These are phyloP conservation scores for Clarireedia monteithiana DNA, from an alignment of 2,329 filamentous ascomycete species.

Conservation along the genomic window DNA sequence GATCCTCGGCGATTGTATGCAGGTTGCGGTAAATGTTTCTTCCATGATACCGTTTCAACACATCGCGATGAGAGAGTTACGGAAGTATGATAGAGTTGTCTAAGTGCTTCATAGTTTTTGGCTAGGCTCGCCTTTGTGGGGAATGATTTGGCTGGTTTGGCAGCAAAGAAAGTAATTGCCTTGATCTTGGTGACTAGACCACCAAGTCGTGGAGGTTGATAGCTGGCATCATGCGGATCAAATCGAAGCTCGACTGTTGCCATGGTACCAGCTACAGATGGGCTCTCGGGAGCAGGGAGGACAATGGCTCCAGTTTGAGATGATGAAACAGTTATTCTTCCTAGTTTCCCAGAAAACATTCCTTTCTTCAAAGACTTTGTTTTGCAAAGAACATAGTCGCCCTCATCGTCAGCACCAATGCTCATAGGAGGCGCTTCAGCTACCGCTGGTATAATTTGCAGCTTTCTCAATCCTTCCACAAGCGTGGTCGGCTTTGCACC, in stretches of 20 bases:
- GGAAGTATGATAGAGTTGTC: conserved; percentile 21
- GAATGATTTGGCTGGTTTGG: conserved; percentile 16
- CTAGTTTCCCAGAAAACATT: conserved; percentile 29
- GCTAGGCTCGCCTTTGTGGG: conserved; percentile 16
- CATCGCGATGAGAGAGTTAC: conserved; percentile 26
- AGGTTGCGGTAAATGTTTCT: conserved; percentile 19
- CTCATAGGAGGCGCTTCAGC: conserved; percentile 26
- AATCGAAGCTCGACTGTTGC: conserved; percentile 27
- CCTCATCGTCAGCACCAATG: conserved; percentile 14
- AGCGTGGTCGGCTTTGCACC: conserved; percentile 20
- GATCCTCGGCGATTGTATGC: conserved; percentile 21
- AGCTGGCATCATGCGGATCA: conserved; percentile 22
- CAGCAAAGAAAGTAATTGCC: conserved; percentile 22
- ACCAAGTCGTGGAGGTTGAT: conserved; percentile 26
- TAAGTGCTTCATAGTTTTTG: conserved; percentile 18
- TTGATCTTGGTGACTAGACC: conserved; percentile 27
- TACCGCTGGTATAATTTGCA: conserved; percentile 24
- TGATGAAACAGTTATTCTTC: conserved; percentile 27
- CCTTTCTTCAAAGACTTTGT: conserved; percentile 27
- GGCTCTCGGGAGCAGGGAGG: conserved; percentile 20
- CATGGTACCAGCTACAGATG: conserved; percentile 19
- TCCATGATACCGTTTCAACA: conserved; percentile 28
- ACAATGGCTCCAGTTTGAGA: conserved; percentile 25
- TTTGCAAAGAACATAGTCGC: conserved; percentile 23
- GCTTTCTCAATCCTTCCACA: conserved; percentile 18